These are phyloP conservation scores for Penicillium steckii DNA, from an alignment of 495 filamentous ascomycete species.

Conservation along the genomic window DNA sequence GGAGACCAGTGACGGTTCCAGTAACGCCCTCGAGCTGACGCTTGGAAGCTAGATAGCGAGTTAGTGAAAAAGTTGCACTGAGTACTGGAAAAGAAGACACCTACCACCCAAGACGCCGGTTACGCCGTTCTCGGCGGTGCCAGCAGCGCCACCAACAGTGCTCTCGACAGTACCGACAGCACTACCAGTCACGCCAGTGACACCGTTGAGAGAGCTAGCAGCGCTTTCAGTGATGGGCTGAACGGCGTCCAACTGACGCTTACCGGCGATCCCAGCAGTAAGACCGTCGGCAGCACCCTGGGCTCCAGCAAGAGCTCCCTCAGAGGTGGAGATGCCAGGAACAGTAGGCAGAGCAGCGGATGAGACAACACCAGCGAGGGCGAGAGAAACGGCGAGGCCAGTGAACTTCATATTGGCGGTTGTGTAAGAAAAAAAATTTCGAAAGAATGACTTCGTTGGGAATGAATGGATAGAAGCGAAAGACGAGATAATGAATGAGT, in stretches of 20 bases:
- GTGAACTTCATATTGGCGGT: conserved; percentile 42
- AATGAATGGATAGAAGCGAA: conserved; percentile 4
- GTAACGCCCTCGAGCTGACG: neutral
- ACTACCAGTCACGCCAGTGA: conserved; percentile 12
- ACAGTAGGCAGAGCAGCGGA: conserved; percentile 16
- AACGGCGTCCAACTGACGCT: conserved; percentile 5
- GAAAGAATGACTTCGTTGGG: conserved; percentile 25
- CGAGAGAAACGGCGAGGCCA: conserved; percentile 34
- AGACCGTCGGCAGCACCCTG: conserved; percentile 1
- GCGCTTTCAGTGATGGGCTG: conserved; percentile 5
- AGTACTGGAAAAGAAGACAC: neutral
- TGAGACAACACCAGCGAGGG: conserved; percentile 17
- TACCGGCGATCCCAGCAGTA: neutral
- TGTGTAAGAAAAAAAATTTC: conserved; percentile 8
- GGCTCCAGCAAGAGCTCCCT: conserved; percentile 3
- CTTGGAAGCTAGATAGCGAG: neutral
- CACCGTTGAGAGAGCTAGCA: conserved; percentile 16
- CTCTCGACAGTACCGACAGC: conserved; percentile 22
- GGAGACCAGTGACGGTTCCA: neutral
- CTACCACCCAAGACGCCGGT: conserved; percentile 1
- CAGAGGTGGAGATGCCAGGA: neutral
- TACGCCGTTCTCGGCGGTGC: conserved; percentile 13
- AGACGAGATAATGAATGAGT: conserved; percentile 21
- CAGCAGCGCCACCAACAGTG: conserved; percentile 9
- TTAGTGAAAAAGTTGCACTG: neutral